Base-by-base conservation (phyloP, 352 stramenopile species). In the Pythium sp. region DNA sequence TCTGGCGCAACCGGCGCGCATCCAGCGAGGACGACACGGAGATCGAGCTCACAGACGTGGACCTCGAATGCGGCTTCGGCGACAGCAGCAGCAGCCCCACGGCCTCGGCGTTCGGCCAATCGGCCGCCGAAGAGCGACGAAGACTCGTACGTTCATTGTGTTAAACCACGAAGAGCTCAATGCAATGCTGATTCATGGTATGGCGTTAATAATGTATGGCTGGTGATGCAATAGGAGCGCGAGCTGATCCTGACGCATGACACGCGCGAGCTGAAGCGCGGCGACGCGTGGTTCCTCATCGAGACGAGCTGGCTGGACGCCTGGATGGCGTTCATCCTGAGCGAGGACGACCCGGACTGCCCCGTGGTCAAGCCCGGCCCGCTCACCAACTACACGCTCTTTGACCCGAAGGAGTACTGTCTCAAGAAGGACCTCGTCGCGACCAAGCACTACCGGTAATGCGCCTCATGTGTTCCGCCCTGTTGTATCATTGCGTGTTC, bases 241-340 rank as follows among this genome's bases (percentile, higher is more conserved):
- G 86, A 92, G 32, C 64, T 92, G 34, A 77, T 94, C 30, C 69
- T 94, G 59, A 66, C 75, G 55, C 87, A 86, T 58, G 86, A 94
- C 68, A 86, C 84, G 30, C 77, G 74, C 2, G 76, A 90, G 53
- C 73, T 94, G 47, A 76, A 80, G 51, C 77, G 81, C 38, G 80
- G 87, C 22, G 84, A 94, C 30, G 86, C 86, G 38, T 94, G 83
- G 83, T 91, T 89, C 72, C 72, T 94, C 32, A 73, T 94, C 22
- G 86, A 93, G 68, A 91, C 83, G 28, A 74, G 71, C 64, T 94
- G 86, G 86, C 75, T 94, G 32, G 83, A 93, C 67, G 79, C 80
- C 38, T 94, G 86, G 86, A 92, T 93, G 84, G 75, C 74, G 38
- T 94, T 88, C 75, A 80, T 93, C 20, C 62, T 93, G 57, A 85